phyloP scores from a whole-genome alignment of 192 early-diverging fungal species.

The Coemansia sp. region DNA sequence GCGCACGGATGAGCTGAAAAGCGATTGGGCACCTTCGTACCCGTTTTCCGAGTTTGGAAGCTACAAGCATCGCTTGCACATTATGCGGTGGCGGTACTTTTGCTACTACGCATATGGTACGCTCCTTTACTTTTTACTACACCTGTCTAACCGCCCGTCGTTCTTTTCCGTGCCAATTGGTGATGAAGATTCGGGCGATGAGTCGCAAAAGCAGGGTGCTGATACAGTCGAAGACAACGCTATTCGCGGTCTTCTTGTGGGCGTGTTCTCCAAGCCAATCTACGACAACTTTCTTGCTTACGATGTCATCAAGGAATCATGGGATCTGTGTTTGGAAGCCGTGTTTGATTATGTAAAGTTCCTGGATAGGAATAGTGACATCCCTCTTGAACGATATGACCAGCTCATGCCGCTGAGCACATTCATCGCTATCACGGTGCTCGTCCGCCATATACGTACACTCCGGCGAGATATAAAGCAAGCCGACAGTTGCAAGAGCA shows the following conservation, averaged over 20 bases:
- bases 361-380: slow-evolving; percentile 27
- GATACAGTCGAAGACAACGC: slow-evolving; percentile 22
- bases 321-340: slow-evolving; percentile 28
- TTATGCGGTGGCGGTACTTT: slow-evolving; percentile 40
- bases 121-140: slow-evolving; percentile 21
- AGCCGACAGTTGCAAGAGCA: not conserved
- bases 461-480: slow-evolving; percentile 17
- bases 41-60: slow-evolving; percentile 29
- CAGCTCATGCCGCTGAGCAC: slow-evolving; percentile 36
- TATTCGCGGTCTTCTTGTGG: slow-evolving; percentile 28
- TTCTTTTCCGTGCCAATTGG: slow-evolving; percentile 14
- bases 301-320: slow-evolving; percentile 35
- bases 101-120: slow-evolving; percentile 31
- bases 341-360: slow-evolving; percentile 15
- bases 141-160: slow-evolving; percentile 42
- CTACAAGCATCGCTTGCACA: slow-evolving; percentile 20
- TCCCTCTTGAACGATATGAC: slow-evolving; percentile 37
- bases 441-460: slow-evolving; percentile 31
- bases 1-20: slow-evolving; percentile 8
- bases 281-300: slow-evolving; percentile 38
- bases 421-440: slow-evolving; percentile 29
- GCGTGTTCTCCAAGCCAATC: slow-evolving; percentile 20
- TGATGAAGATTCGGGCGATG: not conserved
- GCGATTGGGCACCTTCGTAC: not conserved
- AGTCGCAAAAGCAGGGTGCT: not conserved